Evolutionary conservation across 2,329 filamentous ascomycete species (phyloP), one percentile per base, ranked within the genome.

Genomic region (Colletotrichum tamarilloi): DNA sequence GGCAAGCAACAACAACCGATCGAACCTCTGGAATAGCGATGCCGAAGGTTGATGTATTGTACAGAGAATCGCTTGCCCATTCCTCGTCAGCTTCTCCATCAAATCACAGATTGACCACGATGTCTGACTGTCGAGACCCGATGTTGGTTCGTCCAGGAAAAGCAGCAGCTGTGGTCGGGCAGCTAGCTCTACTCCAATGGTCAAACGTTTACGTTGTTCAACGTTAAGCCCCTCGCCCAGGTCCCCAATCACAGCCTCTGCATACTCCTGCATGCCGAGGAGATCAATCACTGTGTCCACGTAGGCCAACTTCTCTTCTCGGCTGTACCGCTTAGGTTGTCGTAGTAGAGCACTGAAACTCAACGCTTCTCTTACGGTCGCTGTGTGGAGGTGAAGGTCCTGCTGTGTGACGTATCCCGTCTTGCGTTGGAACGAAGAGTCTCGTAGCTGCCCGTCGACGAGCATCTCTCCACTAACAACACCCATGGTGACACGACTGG

Each of bases 121-220:
- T 1, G 92, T 94, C 78, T 94, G 92, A 77, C 88, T 91, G 80
- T 95, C 93, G 11, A 95, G 86, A 78, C 93, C 93, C 5, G 92
- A 94, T 2, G 93, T 95, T 2, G 93, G 93, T 78, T 95, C 93
- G 76, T 95, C 93, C 19, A 95, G 85, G 84, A 95, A 95, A 19
- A 95, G 87, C 59, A 95, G 87, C 3, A 95, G 82, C 52, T 92
- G 88, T 1, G 93, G 93, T 78, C 92, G 93, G 0, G 93, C 93
- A n/a, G 92, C 93, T 5, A 95, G 84, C 79, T 95, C 93, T 1
- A 95, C 92, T 77, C 92, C 93, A 69, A 95, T 95, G 0, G 93
- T 95, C 14, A 95, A 84, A 75, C 92, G 89, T 59, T 86, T 86
- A 3, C 84, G 77, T 66, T 86, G 83, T 69, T 86, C 84, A 0